Evolutionary conservation across 805 yeast genomes (phyloP).

Genomic region (Wickerhamomyces bovis): DNA sequence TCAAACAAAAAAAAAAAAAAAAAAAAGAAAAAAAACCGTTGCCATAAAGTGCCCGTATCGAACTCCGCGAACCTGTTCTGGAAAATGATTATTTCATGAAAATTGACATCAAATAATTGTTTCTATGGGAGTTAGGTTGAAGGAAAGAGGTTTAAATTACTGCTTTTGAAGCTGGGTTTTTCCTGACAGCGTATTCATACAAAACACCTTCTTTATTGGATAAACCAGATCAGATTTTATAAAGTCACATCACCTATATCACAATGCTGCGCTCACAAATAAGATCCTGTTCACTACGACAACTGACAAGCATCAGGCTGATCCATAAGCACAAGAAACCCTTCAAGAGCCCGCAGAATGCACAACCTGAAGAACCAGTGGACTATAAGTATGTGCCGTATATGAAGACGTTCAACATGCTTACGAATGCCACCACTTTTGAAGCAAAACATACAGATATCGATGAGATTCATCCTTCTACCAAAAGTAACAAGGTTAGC

Average conservation of each 20-base stretch:
- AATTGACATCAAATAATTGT: no score
- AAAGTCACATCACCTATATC: no score
- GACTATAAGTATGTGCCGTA: slow-evolving; percentile 2
- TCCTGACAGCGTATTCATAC: no score
- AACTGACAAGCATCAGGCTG: not conserved
- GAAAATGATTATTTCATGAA: no score
- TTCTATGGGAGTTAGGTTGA: no score
- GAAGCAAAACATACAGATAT: slow-evolving; percentile 12
- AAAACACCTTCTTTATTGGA: no score
- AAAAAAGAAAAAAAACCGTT: not conserved
- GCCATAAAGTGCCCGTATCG: not conserved
- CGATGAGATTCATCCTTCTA: slow-evolving; percentile 12
- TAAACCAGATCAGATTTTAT: no score
- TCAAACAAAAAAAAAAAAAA: not conserved
- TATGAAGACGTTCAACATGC: slow-evolving; percentile 7
- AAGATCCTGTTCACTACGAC: not conserved
- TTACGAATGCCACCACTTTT: slow-evolving; percentile 6
- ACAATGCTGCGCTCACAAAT: not conserved
- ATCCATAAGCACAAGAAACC: not conserved
- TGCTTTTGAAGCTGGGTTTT: not conserved
- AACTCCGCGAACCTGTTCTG: not conserved
- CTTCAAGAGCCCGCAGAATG: not conserved
- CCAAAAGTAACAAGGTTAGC: slow-evolving; percentile 7
- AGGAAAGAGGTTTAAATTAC: not conserved
- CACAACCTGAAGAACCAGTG: not conserved